These are phyloP conservation scores for Bipolaris victoriae DNA, from an alignment of 2,329 filamentous ascomycete species.

Conservation along the genomic window DNA sequence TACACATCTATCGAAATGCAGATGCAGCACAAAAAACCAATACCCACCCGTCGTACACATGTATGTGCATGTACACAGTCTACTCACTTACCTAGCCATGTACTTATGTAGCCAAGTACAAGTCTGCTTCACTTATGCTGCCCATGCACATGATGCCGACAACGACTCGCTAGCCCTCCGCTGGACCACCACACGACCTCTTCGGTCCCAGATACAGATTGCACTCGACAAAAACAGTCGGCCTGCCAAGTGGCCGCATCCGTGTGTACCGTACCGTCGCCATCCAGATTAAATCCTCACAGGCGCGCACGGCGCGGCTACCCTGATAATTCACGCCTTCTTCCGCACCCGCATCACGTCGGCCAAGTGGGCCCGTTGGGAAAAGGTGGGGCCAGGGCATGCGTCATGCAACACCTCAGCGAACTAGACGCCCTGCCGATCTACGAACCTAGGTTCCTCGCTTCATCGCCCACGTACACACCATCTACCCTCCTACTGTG, in stretches of 20 bases:
- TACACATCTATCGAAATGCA: slow-evolving; percentile 5
- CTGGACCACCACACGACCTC: slow-evolving; percentile 11
- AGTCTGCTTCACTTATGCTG: too few relatives aligned
- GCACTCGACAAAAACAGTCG: neutral
- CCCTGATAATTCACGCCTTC: slow-evolving; percentile 10
- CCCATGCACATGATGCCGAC: slow-evolving; percentile 19
- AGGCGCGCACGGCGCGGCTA: slow-evolving; percentile 45
- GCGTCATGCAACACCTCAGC: slow-evolving; percentile 24
- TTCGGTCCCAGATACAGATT: slow-evolving; percentile 14
- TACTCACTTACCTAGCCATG: neutral
- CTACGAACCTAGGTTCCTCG: slow-evolving; percentile 39
- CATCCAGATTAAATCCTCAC: slow-evolving; percentile 7
- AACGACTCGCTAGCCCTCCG: slow-evolving; percentile 22
- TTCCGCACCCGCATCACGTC: slow-evolving; percentile 14
- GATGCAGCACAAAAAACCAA: slow-evolving; percentile 7
- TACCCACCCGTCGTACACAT: neutral
- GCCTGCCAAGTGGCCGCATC: slow-evolving; percentile 10
- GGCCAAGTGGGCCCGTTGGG: slow-evolving; percentile 28
- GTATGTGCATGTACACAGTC: slow-evolving; percentile 14
- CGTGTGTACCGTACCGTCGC: neutral
- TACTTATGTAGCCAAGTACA: too few relatives aligned
- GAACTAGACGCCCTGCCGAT: slow-evolving; percentile 23
- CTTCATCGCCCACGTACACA: neutral
- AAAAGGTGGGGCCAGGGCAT: slow-evolving; percentile 27
- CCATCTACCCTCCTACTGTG: neutral